Percentiles rank a stretch among this genome's conserved stretches.
phyloP scores from a whole-genome alignment of 2,329 filamentous ascomycete species.

The Neurospora sp. region DNA sequence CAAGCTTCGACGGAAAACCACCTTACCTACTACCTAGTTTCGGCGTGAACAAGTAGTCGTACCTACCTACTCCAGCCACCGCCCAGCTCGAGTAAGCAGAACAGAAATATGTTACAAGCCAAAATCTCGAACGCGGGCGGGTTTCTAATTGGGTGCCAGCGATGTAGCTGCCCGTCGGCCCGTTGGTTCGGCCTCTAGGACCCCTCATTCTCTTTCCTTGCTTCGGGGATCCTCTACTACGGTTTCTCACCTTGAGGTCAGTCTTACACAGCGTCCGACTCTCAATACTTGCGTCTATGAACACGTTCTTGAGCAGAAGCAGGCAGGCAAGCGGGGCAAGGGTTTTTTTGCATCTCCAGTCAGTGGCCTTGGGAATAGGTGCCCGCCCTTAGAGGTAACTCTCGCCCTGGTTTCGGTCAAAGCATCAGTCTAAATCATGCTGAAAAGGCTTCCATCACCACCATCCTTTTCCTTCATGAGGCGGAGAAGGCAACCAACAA shows the following conservation, averaged over 20 bases:
- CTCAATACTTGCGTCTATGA: background rate
- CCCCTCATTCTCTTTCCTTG: background rate
- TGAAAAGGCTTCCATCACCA: background rate
- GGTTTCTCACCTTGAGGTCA: background rate
- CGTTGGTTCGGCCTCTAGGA: background rate
- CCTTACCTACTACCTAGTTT: background rate
- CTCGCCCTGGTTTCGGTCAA: background rate
- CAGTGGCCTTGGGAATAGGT: background rate
- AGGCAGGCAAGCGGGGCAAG: background rate
- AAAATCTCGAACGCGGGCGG: background rate
- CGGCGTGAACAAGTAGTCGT: background rate
- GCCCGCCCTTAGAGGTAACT: background rate
- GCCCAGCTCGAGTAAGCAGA: background rate
- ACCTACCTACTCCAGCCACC: background rate
- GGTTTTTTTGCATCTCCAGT: background rate
- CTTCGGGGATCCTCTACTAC: background rate
- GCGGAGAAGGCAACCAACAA: background rate
- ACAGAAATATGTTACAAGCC: background rate
- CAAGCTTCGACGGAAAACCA: background rate
- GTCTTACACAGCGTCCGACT: background rate
- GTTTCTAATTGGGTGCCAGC: background rate
- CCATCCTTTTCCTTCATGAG: background rate
- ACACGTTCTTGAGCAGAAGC: background rate
- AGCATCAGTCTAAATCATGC: background rate
- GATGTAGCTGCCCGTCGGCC: background rate